These are phyloP conservation scores for Melampsora americana DNA, from an alignment of 1,284 basidiomycete species.

Conservation along the genomic window DNA sequence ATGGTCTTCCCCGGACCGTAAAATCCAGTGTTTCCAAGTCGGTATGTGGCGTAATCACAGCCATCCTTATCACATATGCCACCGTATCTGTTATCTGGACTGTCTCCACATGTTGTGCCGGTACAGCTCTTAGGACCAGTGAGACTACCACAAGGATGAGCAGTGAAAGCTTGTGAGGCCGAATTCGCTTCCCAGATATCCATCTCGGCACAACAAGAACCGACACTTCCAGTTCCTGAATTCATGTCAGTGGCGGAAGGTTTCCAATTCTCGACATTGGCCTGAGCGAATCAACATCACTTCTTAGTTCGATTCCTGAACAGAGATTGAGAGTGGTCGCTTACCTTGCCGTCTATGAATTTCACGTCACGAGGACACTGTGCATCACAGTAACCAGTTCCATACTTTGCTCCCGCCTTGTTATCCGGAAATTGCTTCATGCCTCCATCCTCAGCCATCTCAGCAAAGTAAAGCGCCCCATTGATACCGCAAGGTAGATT, in stretches of 20 bases:
- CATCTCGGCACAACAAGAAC: slow-evolving; percentile 58
- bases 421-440: slow-evolving; percentile 28
- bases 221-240: slow-evolving; percentile 57
- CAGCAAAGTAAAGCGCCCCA: slow-evolving; percentile 56
- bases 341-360: slow-evolving; percentile 61
- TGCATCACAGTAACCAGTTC: slow-evolving; percentile 54
- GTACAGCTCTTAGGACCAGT: background rate
- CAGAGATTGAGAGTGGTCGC: no score
- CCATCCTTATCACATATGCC: slow-evolving; percentile 18
- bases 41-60: slow-evolving; percentile 24
- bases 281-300: slow-evolving; percentile 55
- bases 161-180: slow-evolving; percentile 26
- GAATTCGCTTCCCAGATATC: slow-evolving; percentile 56
- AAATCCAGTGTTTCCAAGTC: slow-evolving; percentile 11
- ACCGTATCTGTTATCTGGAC: background rate
- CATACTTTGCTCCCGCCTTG: slow-evolving; percentile 32
- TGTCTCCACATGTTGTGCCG: slow-evolving; percentile 4
- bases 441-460: slow-evolving; percentile 51
- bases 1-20: slow-evolving; percentile 17
- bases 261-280: slow-evolving; percentile 50
- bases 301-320: background rate
- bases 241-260: slow-evolving; percentile 47
- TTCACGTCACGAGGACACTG: slow-evolving; percentile 59
- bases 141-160: slow-evolving; percentile 3
- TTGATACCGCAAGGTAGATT: slow-evolving; percentile 48